These are phyloP conservation scores for Erysiphe pulchra DNA, from an alignment of 2,329 filamentous ascomycete genomes.

Conservation along the genomic window DNA sequence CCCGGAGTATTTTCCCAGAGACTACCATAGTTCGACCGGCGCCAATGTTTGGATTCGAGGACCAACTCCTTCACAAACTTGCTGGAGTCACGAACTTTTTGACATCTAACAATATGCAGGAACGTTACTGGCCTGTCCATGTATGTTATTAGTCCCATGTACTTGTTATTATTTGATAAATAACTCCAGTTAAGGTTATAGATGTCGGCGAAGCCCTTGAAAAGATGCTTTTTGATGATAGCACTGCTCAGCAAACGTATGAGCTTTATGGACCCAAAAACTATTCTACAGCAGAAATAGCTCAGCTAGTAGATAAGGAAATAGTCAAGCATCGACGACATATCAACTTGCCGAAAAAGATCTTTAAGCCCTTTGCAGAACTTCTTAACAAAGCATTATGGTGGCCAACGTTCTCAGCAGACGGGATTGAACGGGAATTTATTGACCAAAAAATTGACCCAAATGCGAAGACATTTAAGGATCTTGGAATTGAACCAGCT, in stretches of 20 bases:
- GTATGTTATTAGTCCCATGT: conserved; percentile 20
- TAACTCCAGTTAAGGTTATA: conserved; percentile 31
- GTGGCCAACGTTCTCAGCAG: conserved; percentile 65
- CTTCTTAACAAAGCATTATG: conserved; percentile 62
- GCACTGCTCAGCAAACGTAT: conserved; percentile 68
- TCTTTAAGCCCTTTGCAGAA: conserved; percentile 51
- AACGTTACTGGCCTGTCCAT: conserved; percentile 79
- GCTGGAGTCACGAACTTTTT: conserved; percentile 59
- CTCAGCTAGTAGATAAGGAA: conserved; percentile 69
- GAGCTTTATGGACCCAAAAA: conserved; percentile 87
- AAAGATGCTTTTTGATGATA: conserved; percentile 74
- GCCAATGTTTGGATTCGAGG: conserved; percentile 85
- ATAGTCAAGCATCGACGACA: conserved; percentile 76
- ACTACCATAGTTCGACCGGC: conserved; percentile 89
- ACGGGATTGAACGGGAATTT: conserved; percentile 79
- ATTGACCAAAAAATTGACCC: conserved; percentile 81
- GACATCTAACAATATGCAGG: conserved; percentile 79
- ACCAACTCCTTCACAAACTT: conserved; percentile 67
- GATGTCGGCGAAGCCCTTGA: conserved; percentile 80
- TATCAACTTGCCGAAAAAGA: conserved; percentile 63
- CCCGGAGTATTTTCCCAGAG: conserved; percentile 76
- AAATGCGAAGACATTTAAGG: conserved; percentile 81
- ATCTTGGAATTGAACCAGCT: conserved; percentile 69
- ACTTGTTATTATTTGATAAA: background rate
- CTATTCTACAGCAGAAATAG: conserved; percentile 73